Evolutionary conservation across 768 basidiomycete genomes (phyloP), one percentile per base, ranked within the genome.

Genomic region (Lentinula edodes): DNA sequence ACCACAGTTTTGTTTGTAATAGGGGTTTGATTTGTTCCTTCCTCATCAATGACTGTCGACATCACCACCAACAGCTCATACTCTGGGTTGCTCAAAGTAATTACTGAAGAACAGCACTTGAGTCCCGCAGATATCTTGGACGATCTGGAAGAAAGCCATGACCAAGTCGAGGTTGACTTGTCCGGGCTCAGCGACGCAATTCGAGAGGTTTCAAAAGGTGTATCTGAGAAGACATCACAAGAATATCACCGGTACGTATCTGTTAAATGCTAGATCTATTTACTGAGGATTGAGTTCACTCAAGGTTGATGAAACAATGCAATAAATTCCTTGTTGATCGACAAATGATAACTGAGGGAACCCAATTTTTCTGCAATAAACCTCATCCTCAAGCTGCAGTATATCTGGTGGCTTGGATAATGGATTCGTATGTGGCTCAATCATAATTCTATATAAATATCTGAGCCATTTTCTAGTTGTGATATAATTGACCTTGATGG

Each of bases 391-490:
- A 53, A 13, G 7, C 52, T 1, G 52, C 57, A 6, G 52, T 15
- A 28, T 61, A 55, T 35, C 64, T 67, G 20, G 42, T 63, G n/a
- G 63, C 63, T 8, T 67, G 60, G 58, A 64, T 67, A 15, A 62
- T 67, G 55, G n/a, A 62, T 6, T n/a, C 35, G 52, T 53, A 53
- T 6, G 6, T 52, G 10, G 9, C 52, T 16, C 35, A 5, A 20
- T 15, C 28, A 6, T n/a, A n/a, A n/a, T n/a, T n/a, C n/a, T n/a
- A 32, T 52, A 52, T n/a, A n/a, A n/a, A n/a, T n/a, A n/a, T n/a
- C n/a, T n/a, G n/a, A n/a, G n/a, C n/a, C n/a, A n/a, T n/a, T 32
- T n/a, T 41, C 7, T 38, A 67, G 66, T 9, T 67, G 65, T 13
- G 65, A 67, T 51, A 41, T 45, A 2, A 52, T 64, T 23, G 52